Evolutionary conservation across 169 alveolate species (phyloP), one percentile per base, ranked within the genome.

Genomic region (Plasmodium adleri): DNA sequence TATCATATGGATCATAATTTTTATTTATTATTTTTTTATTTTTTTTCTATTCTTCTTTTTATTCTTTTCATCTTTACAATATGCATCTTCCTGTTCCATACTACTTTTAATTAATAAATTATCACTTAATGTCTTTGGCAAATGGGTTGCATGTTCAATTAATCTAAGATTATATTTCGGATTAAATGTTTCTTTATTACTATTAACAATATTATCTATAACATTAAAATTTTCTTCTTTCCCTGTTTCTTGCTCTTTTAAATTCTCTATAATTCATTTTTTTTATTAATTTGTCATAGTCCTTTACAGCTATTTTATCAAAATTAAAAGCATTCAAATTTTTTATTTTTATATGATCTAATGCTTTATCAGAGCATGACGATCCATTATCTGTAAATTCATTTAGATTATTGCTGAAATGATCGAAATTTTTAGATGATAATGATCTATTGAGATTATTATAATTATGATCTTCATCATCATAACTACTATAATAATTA

Each of bases 111-210:
- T 45, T 2, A 83, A 72, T 10, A 58, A 45, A 45, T 83, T 71
- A 32, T 83, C 91, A 58, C 91, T 83, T 26, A 83, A 70, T 0
- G 91, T 83, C 68, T 83, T 83, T 1, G 91, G 91, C 1, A 83
- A 39, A 83, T 83, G 70, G 7, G 91, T 83, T 2, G 95, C 93
- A 71, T 91, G 94, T 70, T 93, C 96, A 43, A 93, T 88, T 54
- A 93, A 68, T 39, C 93, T 72, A 45, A 93, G 71, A 75, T 93
- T 88, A 74, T 78, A 66, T 64, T 87, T 93, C 0, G 96, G 96
- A 76, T 93, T 59, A 62, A 71, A 71, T 0, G 66, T 72, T 64
- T 86, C 92, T 62, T 58, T 83, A n/a, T 71, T 47, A 47, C 63
- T 71, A 60, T 72, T 76, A 47, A 86, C 88, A 24, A 86, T 71